These are phyloP conservation scores for Amphirosellinia nigrospora DNA, from an alignment of 495 filamentous ascomycete genomes.

Conservation along the genomic window DNA sequence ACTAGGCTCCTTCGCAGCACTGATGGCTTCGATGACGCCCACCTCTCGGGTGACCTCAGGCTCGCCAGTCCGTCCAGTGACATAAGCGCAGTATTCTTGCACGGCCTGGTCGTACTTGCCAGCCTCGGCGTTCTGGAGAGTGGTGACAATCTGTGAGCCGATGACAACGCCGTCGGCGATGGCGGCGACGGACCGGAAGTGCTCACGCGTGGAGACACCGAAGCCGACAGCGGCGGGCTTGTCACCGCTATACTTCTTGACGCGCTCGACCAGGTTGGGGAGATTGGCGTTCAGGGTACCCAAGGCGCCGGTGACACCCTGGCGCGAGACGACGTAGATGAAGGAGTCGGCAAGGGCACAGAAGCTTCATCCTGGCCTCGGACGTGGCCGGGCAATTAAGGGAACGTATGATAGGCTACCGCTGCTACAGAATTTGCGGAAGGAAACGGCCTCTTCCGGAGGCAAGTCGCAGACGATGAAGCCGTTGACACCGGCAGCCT, in stretches of 20 bases:
- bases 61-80: conserved; percentile 68
- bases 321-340: conserved; percentile 97
- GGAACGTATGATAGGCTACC: conserved; percentile 92
- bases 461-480: conserved; percentile 98
- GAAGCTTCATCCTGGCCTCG: conserved; percentile 91
- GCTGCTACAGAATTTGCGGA: conserved; percentile 81
- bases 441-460: conserved; percentile 93
- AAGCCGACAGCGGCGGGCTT: conserved; percentile 92
- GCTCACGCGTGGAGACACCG: conserved; percentile 92
- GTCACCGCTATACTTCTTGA: conserved; percentile 92
- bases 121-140: conserved; percentile 70
- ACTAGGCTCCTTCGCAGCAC: conserved; percentile 58
- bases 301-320: conserved; percentile 94
- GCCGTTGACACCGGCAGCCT: conserved; percentile 87
- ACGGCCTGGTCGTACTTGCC: conserved; percentile 77
- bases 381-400: conserved; percentile 91
- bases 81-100: conserved; percentile 81
- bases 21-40: conserved; percentile 68
- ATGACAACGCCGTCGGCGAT: conserved; percentile 97
- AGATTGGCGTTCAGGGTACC: conserved; percentile 80
- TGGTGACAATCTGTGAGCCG: conserved; percentile 89
- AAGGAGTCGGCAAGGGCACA: conserved; percentile 98
- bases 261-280: conserved; percentile 77
- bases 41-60: conserved; percentile 59
- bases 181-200: conserved; percentile 83